Conservation (phyloP, 805 yeast genomes). For the Candida anglica region DNA sequence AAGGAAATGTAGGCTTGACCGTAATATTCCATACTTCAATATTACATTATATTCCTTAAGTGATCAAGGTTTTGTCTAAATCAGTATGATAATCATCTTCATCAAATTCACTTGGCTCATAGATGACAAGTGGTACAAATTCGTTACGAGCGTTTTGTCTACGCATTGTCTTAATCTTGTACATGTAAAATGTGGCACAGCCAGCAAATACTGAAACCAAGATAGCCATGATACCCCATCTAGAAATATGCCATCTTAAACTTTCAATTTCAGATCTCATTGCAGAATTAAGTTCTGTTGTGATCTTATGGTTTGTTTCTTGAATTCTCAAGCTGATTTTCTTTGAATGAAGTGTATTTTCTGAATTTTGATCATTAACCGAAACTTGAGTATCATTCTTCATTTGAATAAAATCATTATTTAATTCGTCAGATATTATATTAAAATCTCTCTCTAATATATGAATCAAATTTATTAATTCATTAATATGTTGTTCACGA, state of each 20-base stretch:
- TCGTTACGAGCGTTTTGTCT: conserved; percentile 22
- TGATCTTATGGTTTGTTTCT: conserved; percentile 79
- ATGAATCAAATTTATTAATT: conserved; percentile 61
- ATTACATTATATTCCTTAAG: conserved; percentile 1
- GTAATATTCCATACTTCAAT: too few species aligned
- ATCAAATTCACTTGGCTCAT: conserved; percentile 46
- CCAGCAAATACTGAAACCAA: conserved; percentile 57
- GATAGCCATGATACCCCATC: conserved; percentile 81
- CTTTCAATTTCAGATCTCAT: conserved; percentile 84
- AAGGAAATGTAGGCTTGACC: too few species aligned
- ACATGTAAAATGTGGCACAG: conserved; percentile 50
- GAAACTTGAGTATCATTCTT: conserved; percentile 80
- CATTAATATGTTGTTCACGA: conserved; percentile 66
- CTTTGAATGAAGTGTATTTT: conserved; percentile 73
- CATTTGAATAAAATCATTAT: conserved; percentile 51
- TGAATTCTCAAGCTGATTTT: conserved; percentile 66
- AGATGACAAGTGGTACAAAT: conserved; percentile 39
- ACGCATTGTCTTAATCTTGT: conserved; percentile 16
- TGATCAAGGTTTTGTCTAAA: conserved; percentile 33
- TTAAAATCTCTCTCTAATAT: conserved; percentile 70
- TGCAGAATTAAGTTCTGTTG: conserved; percentile 76
- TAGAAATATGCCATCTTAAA: conserved; percentile 88
- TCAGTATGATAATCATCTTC: conserved; percentile 55
- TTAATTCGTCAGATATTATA: conserved; percentile 71
- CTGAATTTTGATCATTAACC: conserved; percentile 80